phyloP scores from a whole-genome alignment of 768 basidiomycete species.

The button mushroom (Agaricus bisporus) region DNA sequence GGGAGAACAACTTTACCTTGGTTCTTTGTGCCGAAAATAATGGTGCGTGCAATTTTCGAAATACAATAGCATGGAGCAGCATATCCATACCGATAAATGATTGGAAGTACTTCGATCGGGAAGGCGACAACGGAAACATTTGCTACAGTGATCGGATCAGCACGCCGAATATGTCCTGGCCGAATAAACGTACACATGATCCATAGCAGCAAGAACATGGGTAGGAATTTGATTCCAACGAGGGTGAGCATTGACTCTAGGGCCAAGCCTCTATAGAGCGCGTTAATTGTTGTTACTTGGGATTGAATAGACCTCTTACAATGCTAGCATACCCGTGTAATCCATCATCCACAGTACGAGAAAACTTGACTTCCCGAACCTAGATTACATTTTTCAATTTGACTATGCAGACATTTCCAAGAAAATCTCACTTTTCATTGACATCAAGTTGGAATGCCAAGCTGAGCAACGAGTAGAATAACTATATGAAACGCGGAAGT shows the following conservation, averaged over 20 bases:
- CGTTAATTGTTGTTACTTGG: neutral
- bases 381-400: conserved; percentile 4
- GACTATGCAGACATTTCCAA: neutral
- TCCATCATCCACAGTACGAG: conserved; percentile 65
- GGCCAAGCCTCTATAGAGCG: conserved; percentile 44
- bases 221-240: conserved; percentile 43
- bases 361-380: conserved; percentile 48
- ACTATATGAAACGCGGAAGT: conserved; percentile 21
- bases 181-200: conserved; percentile 45
- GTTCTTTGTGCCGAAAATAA: conserved; percentile 57
- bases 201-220: conserved; percentile 60
- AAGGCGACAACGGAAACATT: conserved; percentile 54
- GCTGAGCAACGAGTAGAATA: conserved; percentile 53
- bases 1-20: conserved; percentile 29
- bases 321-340: conserved; percentile 48
- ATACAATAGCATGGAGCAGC: conserved; percentile 62
- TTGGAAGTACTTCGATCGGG: conserved; percentile 48
- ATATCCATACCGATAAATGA: conserved; percentile 53
- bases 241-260: conserved; percentile 54
- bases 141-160: conserved; percentile 22
- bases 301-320: conserved; percentile 27
- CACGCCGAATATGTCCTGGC: too few species aligned
- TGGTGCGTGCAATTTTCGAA: conserved; percentile 40
- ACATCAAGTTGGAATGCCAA: conserved; percentile 57
- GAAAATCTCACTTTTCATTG: conserved; percentile 31